These are phyloP conservation scores for Aspergillus sp. DNA, from an alignment of 2,329 filamentous ascomycete species.

Conservation along the genomic window DNA sequence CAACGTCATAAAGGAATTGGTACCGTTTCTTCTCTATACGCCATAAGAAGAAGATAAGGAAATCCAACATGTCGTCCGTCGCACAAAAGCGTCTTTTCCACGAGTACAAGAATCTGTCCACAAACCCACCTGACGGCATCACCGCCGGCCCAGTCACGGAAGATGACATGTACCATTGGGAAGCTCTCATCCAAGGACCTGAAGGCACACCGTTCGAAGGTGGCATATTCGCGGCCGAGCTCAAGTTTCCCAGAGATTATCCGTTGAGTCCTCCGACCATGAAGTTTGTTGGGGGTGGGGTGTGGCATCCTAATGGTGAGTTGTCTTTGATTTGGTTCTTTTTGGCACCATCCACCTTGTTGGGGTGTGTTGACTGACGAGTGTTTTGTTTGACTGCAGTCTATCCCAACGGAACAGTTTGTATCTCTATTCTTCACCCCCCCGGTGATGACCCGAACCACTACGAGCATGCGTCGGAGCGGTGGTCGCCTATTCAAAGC, in stretches of 20 bases:
- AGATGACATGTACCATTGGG: constrained; percentile 94
- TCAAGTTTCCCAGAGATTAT: constrained; percentile 94
- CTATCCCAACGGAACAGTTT: constrained; percentile 86
- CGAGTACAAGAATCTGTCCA: constrained; percentile 91
- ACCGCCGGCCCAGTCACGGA: constrained; percentile 88
- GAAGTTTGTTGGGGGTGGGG: constrained; percentile 80
- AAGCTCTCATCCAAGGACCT: constrained; percentile 91
- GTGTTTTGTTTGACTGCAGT: constrained; percentile 50
- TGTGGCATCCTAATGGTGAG: constrained; percentile 95
- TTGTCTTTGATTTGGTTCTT: constrained; percentile 3
- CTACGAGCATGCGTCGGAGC: constrained; percentile 92
- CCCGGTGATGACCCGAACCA: constrained; percentile 97
- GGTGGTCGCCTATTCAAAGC: constrained; percentile 94
- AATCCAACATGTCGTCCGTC: constrained; percentile 37
- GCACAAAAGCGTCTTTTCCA: constrained; percentile 78
- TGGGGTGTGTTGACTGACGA: background rate
- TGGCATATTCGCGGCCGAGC: constrained; percentile 88
- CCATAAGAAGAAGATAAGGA: background rate
- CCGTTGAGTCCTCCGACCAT: constrained; percentile 94
- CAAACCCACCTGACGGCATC: constrained; percentile 95
- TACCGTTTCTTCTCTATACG: background rate
- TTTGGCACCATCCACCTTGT: too few relatives aligned
- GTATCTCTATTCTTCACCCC: constrained; percentile 96
- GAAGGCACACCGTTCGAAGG: constrained; percentile 95
- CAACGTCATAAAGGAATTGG: too few relatives aligned